Evolutionary conservation across 1,284 basidiomycete species (phyloP).

Genomic region (Xanthoconium separans): DNA sequence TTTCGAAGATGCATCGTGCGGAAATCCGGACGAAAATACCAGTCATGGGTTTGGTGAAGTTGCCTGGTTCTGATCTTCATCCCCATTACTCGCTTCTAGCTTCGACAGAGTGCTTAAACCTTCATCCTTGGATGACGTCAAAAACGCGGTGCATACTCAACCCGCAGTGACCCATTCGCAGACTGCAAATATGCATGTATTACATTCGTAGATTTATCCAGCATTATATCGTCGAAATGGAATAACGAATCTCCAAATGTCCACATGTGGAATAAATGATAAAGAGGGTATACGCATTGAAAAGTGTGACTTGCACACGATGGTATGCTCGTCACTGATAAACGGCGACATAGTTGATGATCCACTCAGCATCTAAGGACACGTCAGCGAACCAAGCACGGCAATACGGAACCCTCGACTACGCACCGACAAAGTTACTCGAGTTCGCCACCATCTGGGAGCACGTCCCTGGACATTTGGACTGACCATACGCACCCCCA

Average conservation of each 20-base stretch:
- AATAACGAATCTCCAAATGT: not conserved
- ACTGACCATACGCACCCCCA: constrained; percentile 44
- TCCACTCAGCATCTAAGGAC: constrained; percentile 51
- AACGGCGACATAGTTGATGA: constrained; percentile 18
- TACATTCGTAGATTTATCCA: not conserved
- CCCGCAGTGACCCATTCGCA: no score
- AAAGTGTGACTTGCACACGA: not conserved
- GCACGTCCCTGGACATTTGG: constrained; percentile 74
- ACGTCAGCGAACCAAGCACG: constrained; percentile 4
- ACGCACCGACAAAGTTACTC: constrained; percentile 56
- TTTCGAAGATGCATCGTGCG: no score
- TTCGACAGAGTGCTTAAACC: no score
- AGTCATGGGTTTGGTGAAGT: no score
- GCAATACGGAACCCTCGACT: constrained; percentile 1
- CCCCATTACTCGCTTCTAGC: no score
- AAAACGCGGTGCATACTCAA: no score
- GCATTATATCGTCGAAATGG: not conserved
- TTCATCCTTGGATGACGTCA: not conserved
- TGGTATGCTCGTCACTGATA: not conserved
- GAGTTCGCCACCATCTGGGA: constrained; percentile 59
- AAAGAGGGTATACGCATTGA: not conserved
- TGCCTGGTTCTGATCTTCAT: no score
- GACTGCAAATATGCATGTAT: no score
- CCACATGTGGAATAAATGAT: not conserved
- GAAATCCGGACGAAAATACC: no score